These are phyloP conservation scores for Sphenostylis stenocarpa DNA, from an alignment of 306 rosid species.

Conservation along the genomic window DNA sequence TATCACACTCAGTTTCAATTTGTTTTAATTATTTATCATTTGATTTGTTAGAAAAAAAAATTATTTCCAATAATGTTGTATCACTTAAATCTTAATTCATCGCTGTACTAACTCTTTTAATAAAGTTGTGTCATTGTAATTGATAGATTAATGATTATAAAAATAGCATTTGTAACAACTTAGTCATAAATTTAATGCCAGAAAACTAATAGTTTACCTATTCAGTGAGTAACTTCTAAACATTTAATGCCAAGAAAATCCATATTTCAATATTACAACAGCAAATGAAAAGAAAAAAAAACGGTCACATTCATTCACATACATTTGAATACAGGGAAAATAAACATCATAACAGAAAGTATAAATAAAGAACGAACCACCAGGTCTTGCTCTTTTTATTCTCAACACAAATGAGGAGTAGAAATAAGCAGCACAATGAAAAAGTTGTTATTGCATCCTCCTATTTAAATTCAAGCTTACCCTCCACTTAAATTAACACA, in stretches of 20 bases:
- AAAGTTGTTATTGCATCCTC: conserved; percentile 39
- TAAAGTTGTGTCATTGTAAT: neutral
- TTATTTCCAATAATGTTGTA: too few species aligned
- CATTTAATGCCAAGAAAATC: neutral
- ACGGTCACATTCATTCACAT: neutral
- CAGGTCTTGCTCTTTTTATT: conserved; percentile 30
- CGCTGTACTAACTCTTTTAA: neutral
- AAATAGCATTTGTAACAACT: neutral
- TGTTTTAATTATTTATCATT: neutral
- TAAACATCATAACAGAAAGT: conserved; percentile 18
- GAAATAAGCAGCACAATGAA: conserved; percentile 40
- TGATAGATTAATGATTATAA: neutral
- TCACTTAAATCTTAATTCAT: too few species aligned
- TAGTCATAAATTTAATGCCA: neutral
- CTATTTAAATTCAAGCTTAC: conserved; percentile 45
- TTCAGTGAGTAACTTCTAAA: neutral
- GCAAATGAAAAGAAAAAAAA: conserved; percentile 4
- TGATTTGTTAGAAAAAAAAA: too few species aligned
- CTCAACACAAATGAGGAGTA: conserved; percentile 19
- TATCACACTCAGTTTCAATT: neutral
- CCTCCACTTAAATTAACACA: conserved; percentile 42
- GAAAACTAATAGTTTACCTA: neutral
- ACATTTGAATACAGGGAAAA: neutral
- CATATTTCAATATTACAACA: neutral
- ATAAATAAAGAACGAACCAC: conserved; percentile 12